Evolutionary conservation across 768 basidiomycete genomes (phyloP), one percentile per base, ranked within the genome.

Genomic region (Galerina sulciceps): DNA sequence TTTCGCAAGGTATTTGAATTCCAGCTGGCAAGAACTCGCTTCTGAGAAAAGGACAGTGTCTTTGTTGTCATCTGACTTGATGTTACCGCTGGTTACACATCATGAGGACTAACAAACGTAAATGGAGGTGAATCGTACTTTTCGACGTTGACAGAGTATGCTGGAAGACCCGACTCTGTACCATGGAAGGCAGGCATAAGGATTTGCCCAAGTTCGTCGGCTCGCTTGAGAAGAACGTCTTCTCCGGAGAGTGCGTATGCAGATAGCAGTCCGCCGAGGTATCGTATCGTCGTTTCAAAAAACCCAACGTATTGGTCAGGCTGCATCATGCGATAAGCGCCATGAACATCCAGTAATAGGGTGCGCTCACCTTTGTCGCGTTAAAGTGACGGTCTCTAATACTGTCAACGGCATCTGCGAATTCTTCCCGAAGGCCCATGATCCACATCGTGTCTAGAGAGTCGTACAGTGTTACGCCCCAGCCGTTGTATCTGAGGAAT

Each of bases 391-490:
- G 71, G n/a, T 76, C 73, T 11, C 76, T 75, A 18, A 88, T 74
- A 37, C 77, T 74, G 9, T 79, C 75, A 2, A 91, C 68, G 1
- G 86, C 85, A 1, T 83, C 75, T 37, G 80, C 68, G 65, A 91
- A 93, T 62, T 93, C 85, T 0, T 86, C 79, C 22, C 83, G 73
- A n/a, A 94, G 75, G 6, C 82, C 91, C 85, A 94, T 88, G 42
- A 95, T 80, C 76, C 87, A 84, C 79, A 96, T 85, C 1, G 91
- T 90, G 65, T 93, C 91, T 38, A 95, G 76, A 0, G 89, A 84
- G 64, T 95, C 94, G 50, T 92, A 78, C 44, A 93, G 73, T 4
- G 88, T 85, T 11, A 90, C 78, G 10, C 60, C 79, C 84, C 89
- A 79, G n/a, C 75, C 76, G 53, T 78, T 78, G 57, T 74, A 76